phyloP scores from a whole-genome alignment of 2,329 filamentous ascomycete genomes.

The Amphichorda felina region DNA sequence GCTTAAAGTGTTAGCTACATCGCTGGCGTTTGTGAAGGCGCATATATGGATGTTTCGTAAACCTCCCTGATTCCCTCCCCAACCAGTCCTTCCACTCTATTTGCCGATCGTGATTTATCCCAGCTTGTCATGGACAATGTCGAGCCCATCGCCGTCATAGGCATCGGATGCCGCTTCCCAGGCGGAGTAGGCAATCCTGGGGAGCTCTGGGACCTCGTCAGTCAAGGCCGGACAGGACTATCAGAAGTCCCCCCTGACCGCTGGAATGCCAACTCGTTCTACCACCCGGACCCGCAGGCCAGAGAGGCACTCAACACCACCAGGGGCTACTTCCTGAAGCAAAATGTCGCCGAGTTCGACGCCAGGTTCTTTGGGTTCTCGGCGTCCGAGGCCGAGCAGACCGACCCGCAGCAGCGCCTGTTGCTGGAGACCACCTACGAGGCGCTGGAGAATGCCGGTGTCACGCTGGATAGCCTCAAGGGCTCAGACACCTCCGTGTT shows the following conservation, averaged over 20 bases:
- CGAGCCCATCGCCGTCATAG: slow-evolving; percentile 23
- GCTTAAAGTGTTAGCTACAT: too few relatives aligned
- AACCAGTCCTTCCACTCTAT: too few relatives aligned
- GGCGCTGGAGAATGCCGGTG: slow-evolving; percentile 36
- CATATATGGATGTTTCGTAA: too few relatives aligned
- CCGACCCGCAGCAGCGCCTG: slow-evolving; percentile 43
- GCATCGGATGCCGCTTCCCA: slow-evolving; percentile 28
- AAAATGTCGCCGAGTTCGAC: slow-evolving; percentile 34
- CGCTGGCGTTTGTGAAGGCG: too few relatives aligned
- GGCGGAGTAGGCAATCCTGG: slow-evolving; percentile 10
- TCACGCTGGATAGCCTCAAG: slow-evolving; percentile 10
- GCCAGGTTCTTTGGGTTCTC: slow-evolving; percentile 40
- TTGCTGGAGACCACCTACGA: slow-evolving; percentile 42
- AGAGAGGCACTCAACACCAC: too few relatives aligned
- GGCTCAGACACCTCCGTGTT: slow-evolving; percentile 18
- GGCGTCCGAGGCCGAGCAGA: slow-evolving; percentile 33
- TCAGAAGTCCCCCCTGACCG: slow-evolving; percentile 10
- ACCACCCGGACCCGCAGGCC: slow-evolving; percentile 8
- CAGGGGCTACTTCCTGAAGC: slow-evolving; percentile 27
- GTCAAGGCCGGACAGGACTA: slow-evolving; percentile 8
- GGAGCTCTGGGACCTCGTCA: slow-evolving; percentile 9
- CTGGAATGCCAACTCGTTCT: slow-evolving; percentile 11
- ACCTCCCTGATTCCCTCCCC: too few relatives aligned
- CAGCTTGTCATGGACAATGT: too few relatives aligned
- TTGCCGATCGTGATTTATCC: too few relatives aligned